Evolutionary conservation across 2,329 filamentous ascomycete genomes (phyloP).

Genomic region (Parastagonospora avenae): DNA sequence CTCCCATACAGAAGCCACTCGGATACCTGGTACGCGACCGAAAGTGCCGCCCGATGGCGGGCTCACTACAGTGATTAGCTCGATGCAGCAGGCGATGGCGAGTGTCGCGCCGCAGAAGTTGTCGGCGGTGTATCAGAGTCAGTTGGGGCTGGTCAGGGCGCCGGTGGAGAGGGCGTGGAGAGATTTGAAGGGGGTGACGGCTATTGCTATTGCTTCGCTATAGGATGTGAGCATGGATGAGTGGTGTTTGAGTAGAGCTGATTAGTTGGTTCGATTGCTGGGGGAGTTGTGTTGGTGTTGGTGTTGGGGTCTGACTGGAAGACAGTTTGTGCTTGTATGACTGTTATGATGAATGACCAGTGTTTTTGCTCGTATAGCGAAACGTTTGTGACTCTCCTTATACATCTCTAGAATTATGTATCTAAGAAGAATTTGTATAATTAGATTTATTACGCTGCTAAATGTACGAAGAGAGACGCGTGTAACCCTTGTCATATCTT

Average conservation of each 20-base stretch:
- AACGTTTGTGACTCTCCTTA: no score
- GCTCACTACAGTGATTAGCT: not conserved
- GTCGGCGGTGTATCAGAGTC: not conserved
- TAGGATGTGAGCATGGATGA: not conserved
- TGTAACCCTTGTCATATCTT: no score
- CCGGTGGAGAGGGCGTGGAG: conserved; percentile 9
- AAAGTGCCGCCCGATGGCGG: conserved; percentile 10
- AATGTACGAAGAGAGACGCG: no score
- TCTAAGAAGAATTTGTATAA: no score
- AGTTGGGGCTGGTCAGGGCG: not conserved
- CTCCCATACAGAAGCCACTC: not conserved
- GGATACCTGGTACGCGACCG: not conserved
- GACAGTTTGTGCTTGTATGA: no score
- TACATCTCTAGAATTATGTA: no score
- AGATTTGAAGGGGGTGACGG: conserved; percentile 17
- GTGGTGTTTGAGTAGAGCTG: no score
- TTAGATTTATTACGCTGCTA: no score
- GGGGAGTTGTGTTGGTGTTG: no score
- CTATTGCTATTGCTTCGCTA: conserved; percentile 19
- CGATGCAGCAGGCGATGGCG: not conserved
- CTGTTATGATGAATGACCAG: no score
- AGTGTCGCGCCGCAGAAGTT: not conserved
- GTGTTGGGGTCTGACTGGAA: no score
- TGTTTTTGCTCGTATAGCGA: no score
- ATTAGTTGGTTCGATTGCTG: not conserved